phyloP scores from a whole-genome alignment of 331 rosid genomes.

The Prunus yedoensis region DNA sequence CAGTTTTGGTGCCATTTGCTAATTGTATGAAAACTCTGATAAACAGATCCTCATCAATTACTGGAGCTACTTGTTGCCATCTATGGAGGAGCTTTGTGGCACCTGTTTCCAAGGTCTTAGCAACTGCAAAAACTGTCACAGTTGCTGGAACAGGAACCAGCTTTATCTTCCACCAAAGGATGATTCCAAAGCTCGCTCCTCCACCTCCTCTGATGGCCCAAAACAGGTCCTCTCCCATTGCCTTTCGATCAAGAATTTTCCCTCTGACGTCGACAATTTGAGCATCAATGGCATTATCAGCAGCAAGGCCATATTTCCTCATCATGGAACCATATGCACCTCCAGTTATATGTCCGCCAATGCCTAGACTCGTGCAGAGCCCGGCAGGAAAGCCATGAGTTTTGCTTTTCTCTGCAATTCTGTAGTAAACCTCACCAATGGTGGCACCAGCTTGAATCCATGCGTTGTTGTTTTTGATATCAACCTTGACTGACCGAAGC shows the following conservation, averaged over 20 bases:
- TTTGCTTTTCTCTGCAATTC: constrained; percentile 53
- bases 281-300: constrained; percentile 59
- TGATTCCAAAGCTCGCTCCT: constrained; percentile 69
- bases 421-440: constrained; percentile 59
- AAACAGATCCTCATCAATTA: constrained; percentile 53
- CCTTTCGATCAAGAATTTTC: constrained; percentile 41
- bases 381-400: constrained; percentile 71
- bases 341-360: constrained; percentile 74
- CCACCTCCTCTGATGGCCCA: constrained; percentile 86
- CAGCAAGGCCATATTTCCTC: constrained; percentile 70
- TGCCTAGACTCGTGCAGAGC: constrained; percentile 56
- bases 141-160: constrained; percentile 62
- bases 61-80: constrained; percentile 69
- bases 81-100: constrained; percentile 54
- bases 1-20: constrained; percentile 24
- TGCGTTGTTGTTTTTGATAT: constrained; percentile 36
- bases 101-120: constrained; percentile 48
- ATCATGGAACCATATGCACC: constrained; percentile 70
- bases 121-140: constrained; percentile 63
- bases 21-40: constrained; percentile 55
- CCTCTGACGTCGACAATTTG: constrained; percentile 48
- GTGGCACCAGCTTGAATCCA: constrained; percentile 79
- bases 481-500: constrained; percentile 43
- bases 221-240: constrained; percentile 72
- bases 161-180: constrained; percentile 65